Conservation (phyloP, 148 eudicot species). For the Pharnaceum exiguum region DNA sequence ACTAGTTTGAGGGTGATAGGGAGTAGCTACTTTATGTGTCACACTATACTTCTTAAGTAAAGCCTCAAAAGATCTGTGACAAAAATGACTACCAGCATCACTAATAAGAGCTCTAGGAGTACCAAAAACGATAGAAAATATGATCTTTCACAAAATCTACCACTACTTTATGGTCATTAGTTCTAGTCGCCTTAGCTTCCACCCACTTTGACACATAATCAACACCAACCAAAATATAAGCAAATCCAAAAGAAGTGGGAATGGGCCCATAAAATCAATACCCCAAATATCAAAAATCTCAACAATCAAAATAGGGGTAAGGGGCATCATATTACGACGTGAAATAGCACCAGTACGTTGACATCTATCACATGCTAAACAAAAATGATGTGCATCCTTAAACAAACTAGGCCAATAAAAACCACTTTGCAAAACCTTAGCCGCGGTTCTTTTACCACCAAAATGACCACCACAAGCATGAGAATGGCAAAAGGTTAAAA, state of each 20-base stretch:
- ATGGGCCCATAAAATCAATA: too few relatives aligned
- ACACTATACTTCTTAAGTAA: neutral
- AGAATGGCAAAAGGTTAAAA: neutral
- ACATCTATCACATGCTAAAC: neutral
- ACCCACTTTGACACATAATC: conserved; percentile 8
- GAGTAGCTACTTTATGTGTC: neutral
- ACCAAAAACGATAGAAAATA: neutral
- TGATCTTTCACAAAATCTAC: conserved; percentile 8
- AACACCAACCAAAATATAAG: neutral
- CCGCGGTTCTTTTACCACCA: neutral
- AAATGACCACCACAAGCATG: neutral
- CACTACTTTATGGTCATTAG: conserved; percentile 5
- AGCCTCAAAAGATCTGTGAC: neutral
- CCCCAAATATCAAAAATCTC: neutral
- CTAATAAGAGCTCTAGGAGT: conserved; percentile 1
- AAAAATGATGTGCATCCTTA: neutral
- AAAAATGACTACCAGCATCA: neutral
- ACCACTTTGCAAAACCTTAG: neutral
- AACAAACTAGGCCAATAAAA: neutral
- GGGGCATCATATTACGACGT: neutral
- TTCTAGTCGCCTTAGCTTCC: neutral
- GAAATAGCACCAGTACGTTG: neutral
- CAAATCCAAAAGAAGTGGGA: neutral
- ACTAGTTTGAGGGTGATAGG: neutral
- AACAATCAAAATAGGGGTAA: neutral